Evolutionary conservation across 306 rosid species (phyloP).

Genomic region (Senna siamea): DNA sequence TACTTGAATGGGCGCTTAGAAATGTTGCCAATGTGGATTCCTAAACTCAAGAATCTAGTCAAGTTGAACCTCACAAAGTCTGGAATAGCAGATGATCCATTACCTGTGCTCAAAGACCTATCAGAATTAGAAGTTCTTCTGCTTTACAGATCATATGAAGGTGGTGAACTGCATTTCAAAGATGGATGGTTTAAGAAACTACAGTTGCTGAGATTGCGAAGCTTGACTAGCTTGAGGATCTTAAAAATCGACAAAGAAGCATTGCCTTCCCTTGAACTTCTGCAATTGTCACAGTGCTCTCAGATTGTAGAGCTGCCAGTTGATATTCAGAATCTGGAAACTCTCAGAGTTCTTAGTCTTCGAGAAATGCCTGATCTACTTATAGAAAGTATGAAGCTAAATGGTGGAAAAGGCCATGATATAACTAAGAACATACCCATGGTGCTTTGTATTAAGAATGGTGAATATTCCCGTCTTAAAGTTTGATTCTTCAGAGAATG

Average conservation of each 20-base stretch:
- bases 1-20: background rate
- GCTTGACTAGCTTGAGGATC: background rate
- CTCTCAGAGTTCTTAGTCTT: background rate
- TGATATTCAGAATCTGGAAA: background rate
- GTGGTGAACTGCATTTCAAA: conserved; percentile 5
- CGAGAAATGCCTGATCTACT: background rate
- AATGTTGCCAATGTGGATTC: conserved; percentile 4
- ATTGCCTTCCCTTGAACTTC: background rate
- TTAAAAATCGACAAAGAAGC: background rate
- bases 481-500: no score
- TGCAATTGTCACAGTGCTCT: background rate
- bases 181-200: background rate
- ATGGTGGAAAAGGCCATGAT: background rate
- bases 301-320: background rate
- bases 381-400: background rate
- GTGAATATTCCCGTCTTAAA: no score
- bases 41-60: background rate
- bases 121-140: background rate
- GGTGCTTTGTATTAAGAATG: no score
- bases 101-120: background rate
- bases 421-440: no score
- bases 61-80: background rate
- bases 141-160: background rate
- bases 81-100: background rate
- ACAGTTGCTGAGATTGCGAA: no score